A percentile compares a stretch with the other conserved stretches of the same genome.
These are phyloP conservation scores for Eucalyptus victrix DNA, from an alignment of 345 rosid species.

Conservation along the genomic window DNA sequence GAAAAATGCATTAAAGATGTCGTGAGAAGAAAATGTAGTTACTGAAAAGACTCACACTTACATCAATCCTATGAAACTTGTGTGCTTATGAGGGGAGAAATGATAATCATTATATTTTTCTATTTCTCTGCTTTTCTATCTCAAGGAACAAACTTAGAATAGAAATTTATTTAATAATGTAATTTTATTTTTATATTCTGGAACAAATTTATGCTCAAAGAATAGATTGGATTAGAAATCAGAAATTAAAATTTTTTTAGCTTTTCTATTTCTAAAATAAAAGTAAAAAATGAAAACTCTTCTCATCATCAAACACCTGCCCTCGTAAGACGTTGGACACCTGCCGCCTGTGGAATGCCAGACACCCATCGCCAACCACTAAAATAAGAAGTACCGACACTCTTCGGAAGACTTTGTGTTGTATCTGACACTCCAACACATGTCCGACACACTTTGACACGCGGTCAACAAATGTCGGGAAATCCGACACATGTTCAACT, in stretches of 20 bases:
- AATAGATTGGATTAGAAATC: too few relatives aligned
- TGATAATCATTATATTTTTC: fast-evolving
- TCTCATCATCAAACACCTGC: fast-evolving
- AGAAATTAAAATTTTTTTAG: fast-evolving
- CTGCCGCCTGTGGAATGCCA: fast-evolving
- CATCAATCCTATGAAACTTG: not conserved
- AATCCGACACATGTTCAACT: too few relatives aligned
- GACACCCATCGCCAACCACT: fast-evolving
- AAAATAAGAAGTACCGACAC: too few relatives aligned
- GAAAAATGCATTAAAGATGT: not conserved
- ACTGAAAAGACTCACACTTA: not conserved
- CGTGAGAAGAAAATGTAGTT: fast-evolving
- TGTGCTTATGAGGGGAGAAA: fast-evolving
- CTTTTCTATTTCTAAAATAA: fast-evolving
- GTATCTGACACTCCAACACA: too few relatives aligned
- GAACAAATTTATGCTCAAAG: too few relatives aligned
- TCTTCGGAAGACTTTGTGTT: fast-evolving
- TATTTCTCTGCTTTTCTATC: fast-evolving
- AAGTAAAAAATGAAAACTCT: fast-evolving
- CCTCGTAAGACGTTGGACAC: fast-evolving
- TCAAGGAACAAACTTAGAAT: fast-evolving
- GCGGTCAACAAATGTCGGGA: fast-evolving
- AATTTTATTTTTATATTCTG: too few relatives aligned
- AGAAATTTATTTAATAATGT: fast-evolving
- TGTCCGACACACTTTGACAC: fast-evolving